Evolutionary conservation across 148 eudicot genomes (phyloP).

Genomic region (Linanthus parryae): DNA sequence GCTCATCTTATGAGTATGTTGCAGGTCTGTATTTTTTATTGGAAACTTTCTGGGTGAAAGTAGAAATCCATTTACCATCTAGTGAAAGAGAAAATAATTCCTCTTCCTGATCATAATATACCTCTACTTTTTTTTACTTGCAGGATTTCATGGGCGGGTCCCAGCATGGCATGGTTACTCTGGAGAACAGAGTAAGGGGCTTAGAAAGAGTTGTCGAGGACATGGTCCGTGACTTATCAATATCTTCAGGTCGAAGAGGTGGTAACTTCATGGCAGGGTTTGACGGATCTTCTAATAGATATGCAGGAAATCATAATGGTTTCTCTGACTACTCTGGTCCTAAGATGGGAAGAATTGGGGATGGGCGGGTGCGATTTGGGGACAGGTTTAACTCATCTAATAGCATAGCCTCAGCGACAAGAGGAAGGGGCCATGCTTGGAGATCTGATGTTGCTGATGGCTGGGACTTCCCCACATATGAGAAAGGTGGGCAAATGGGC

Average conservation of each 20-base stretch:
- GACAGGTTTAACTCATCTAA: constrained; percentile 54
- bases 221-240: constrained; percentile 79
- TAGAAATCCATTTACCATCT: no score
- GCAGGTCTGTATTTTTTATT: no score
- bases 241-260: constrained; percentile 57
- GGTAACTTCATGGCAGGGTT: constrained; percentile 42
- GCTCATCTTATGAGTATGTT: constrained; percentile 87
- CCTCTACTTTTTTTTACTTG: no score
- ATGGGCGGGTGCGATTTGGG: constrained; percentile 54
- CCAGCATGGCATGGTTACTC: constrained; percentile 80
- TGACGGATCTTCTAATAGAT: constrained; percentile 61
- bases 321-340: constrained; percentile 48
- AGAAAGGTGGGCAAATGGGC: constrained; percentile 49
- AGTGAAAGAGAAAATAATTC: no score
- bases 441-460: constrained; percentile 58
- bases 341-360: constrained; percentile 36
- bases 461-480: constrained; percentile 56
- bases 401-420: constrained; percentile 33
- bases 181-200: constrained; percentile 84
- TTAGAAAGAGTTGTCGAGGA: constrained; percentile 93
- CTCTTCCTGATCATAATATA: no score
- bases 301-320: constrained; percentile 49
- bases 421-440: constrained; percentile 49
- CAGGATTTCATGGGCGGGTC: constrained; percentile 99
- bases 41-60: no score